A percentile compares a stretch with the other conserved stretches of the same genome.
These are phyloP conservation scores for Globisporangium spiculum DNA, from an alignment of 352 stramenopile genomes.

Conservation along the genomic window DNA sequence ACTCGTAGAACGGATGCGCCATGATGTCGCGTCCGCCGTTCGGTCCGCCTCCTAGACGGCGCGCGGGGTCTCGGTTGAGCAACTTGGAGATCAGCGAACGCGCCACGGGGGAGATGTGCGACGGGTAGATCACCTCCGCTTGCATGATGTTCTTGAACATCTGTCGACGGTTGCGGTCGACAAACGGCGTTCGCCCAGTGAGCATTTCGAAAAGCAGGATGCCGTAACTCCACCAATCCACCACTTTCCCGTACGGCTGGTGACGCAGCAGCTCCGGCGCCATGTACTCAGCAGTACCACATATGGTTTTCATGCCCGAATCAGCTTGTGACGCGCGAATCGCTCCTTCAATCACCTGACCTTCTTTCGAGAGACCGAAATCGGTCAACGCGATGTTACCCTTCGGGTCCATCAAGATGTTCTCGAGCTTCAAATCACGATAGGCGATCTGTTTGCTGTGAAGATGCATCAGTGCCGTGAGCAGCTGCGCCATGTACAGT, in stretches of 20 bases:
- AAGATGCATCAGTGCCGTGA: conserved; percentile 86
- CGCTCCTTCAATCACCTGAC: conserved; percentile 73
- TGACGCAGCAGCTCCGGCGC: conserved; percentile 79
- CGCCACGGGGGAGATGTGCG: conserved; percentile 75
- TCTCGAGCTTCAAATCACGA: conserved; percentile 88
- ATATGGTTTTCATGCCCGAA: conserved; percentile 88
- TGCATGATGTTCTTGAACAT: conserved; percentile 93
- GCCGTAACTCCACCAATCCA: conserved; percentile 90
- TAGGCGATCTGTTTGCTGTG: conserved; percentile 90
- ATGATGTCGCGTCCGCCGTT: conserved; percentile 87
- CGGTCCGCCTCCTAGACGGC: conserved; percentile 88
- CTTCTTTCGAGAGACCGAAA: conserved; percentile 87
- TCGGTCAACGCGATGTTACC: conserved; percentile 87
- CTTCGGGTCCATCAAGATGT: conserved; percentile 88
- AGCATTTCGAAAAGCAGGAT: conserved; percentile 90
- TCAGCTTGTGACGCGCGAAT: conserved; percentile 80
- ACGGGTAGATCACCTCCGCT: conserved; percentile 84
- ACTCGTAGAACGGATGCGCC: conserved; percentile 82
- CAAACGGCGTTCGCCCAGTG: conserved; percentile 82
- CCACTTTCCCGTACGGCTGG: conserved; percentile 86
- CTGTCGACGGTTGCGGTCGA: conserved; percentile 83
- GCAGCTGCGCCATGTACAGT: conserved; percentile 85
- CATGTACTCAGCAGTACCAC: conserved; percentile 88
- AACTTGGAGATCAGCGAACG: conserved; percentile 86
- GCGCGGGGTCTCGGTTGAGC: conserved; percentile 91